phyloP scores from a whole-genome alignment of 2,329 filamentous ascomycete genomes.

The Epichloe uncinata region DNA sequence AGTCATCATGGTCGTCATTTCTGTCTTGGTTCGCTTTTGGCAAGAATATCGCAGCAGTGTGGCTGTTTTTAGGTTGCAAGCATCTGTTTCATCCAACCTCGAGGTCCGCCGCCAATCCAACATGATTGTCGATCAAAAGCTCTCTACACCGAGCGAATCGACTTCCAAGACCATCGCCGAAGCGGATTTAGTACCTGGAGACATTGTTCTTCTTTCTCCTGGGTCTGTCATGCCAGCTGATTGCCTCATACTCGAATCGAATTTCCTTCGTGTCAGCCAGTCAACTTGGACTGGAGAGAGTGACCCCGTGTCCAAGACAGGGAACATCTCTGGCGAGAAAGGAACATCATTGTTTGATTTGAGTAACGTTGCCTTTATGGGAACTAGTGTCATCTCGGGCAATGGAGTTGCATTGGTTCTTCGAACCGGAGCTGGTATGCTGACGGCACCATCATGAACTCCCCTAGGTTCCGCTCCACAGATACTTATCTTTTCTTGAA shows the following conservation, averaged over 20 bases:
- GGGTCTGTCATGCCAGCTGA: conserved; percentile 16
- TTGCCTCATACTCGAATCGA: conserved; percentile 15
- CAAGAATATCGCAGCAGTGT: conserved; percentile 16
- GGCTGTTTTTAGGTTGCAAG: conserved; percentile 13
- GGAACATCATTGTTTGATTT: conserved; percentile 13
- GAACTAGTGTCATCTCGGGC: conserved; percentile 16
- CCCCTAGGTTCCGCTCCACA: too few species aligned
- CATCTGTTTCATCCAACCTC: conserved; percentile 12
- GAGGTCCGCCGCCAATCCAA: conserved; percentile 9
- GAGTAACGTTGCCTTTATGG: conserved; percentile 15
- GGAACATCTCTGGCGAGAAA: conserved; percentile 9
- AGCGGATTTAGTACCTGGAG: conserved; percentile 13
- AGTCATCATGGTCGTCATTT: conserved; percentile 14
- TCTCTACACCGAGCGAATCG: background rate
- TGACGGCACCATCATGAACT: too few species aligned
- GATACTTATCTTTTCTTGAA: background rate
- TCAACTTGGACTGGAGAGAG: conserved; percentile 19
- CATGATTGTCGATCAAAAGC: background rate
- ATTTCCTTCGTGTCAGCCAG: conserved; percentile 16
- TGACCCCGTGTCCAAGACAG: conserved; percentile 12
- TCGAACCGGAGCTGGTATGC: conserved; percentile 10
- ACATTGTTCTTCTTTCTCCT: conserved; percentile 12
- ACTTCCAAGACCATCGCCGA: conserved; percentile 5
- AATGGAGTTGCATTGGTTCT: conserved; percentile 14
- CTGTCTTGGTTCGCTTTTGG: conserved; percentile 16